phyloP scores from a whole-genome alignment of 2,329 filamentous ascomycete species.

The Claviceps lovelessii region DNA sequence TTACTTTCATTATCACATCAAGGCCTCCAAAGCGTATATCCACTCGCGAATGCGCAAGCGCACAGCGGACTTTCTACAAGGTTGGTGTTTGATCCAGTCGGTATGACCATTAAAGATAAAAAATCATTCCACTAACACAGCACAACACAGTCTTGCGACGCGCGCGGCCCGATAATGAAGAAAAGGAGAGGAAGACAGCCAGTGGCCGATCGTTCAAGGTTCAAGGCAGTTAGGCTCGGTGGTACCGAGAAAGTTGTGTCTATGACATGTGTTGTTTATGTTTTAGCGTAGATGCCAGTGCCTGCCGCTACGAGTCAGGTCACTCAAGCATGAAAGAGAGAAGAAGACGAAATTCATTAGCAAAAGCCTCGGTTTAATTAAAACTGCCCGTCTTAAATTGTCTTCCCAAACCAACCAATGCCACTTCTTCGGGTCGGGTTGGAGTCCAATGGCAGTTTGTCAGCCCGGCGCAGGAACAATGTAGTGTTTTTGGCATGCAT shows the following conservation, averaged over 20 bases:
- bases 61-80: conserved; percentile 96
- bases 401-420: neutral
- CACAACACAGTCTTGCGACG: conserved; percentile 65
- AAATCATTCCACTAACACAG: neutral
- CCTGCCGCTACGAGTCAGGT: neutral
- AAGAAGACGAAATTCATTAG: neutral
- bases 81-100: conserved; percentile 32
- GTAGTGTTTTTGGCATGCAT: neutral
- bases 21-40: conserved; percentile 97
- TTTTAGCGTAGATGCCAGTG: conserved; percentile 1
- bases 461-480: neutral
- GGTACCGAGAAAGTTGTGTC: neutral
- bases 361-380: neutral
- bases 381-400: neutral
- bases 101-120: neutral
- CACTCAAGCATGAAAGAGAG: neutral
- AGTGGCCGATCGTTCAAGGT: conserved; percentile 82
- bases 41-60: conserved; percentile 96
- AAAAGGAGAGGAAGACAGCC: conserved; percentile 95
- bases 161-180: conserved; percentile 87
- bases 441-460: neutral
- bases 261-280: neutral
- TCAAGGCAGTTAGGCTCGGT: conserved; percentile 20
- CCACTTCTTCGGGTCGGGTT: neutral
- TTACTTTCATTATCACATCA: conserved; percentile 99